Percentiles rank a stretch among this genome's conserved stretches.
Conservation (phyloP, 208 protist species). For the Balamuthia mandrillaris region DNA sequence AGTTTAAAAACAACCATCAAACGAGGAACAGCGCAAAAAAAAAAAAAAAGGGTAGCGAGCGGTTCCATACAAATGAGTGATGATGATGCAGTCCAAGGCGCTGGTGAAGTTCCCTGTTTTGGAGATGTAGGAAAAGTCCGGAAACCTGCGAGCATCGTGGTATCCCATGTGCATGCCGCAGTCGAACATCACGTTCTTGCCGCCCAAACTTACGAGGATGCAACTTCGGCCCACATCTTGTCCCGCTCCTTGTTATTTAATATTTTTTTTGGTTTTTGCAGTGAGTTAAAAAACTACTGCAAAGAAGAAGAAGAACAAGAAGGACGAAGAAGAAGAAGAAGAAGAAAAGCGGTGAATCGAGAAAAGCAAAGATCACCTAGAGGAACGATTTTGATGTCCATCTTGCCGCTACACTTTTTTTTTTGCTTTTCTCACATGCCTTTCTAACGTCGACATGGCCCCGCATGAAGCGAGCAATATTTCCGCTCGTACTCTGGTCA, state of each 20-base stretch:
- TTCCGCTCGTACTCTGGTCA: too few relatives aligned
- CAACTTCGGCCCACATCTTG: constrained; percentile 80
- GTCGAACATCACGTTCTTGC: constrained; percentile 86
- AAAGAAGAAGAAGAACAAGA: too few relatives aligned
- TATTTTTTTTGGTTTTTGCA: too few relatives aligned
- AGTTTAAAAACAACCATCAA: neutral
- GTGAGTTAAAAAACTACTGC: too few relatives aligned
- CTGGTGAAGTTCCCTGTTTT: constrained; percentile 54
- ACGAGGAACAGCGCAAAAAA: neutral
- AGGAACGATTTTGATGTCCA: too few relatives aligned
- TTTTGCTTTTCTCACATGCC: too few relatives aligned
- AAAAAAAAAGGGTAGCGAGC: neutral
- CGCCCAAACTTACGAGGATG: constrained; percentile 77
- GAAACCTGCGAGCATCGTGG: constrained; percentile 81
- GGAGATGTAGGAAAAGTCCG: constrained; percentile 81
- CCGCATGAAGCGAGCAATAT: too few relatives aligned
- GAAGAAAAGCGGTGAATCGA: too few relatives aligned
- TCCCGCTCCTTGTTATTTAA: constrained; percentile 70
- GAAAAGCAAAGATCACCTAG: too few relatives aligned
- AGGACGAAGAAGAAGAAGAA: too few relatives aligned
- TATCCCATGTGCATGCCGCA: constrained; percentile 89
- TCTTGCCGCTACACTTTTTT: too few relatives aligned
- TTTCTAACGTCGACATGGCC: too few relatives aligned
- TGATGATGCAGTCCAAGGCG: constrained; percentile 68
- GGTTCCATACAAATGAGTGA: constrained; percentile 77